Conservation (phyloP, 257 asterid species). For the Fraxinus anomala region DNA sequence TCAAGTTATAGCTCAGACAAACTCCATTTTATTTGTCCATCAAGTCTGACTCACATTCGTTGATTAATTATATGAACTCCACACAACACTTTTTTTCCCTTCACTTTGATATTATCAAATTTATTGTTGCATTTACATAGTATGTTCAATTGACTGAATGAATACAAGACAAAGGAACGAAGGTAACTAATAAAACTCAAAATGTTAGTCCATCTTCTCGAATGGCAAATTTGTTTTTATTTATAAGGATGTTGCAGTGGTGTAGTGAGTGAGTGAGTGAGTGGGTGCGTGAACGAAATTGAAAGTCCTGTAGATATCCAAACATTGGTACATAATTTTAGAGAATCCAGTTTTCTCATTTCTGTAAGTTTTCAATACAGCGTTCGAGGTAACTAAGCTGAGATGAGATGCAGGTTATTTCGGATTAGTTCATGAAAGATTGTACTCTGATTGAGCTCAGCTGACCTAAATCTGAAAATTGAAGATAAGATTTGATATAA, state of each 20-base stretch:
- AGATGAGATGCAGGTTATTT: not conserved
- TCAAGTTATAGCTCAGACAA: not conserved
- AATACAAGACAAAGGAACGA: not conserved
- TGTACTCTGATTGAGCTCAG: not conserved
- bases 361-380: not conserved
- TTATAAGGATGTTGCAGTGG: not conserved
- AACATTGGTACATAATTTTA: not conserved
- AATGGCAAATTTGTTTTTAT: not conserved
- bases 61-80: conserved; percentile 26
- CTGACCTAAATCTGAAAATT: not conserved
- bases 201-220: not conserved
- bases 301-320: not conserved
- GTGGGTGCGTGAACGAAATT: not conserved
- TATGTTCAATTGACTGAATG: not conserved
- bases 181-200: not conserved
- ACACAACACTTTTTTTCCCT: not conserved
- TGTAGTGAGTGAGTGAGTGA: not conserved
- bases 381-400: not conserved
- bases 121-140: not conserved
- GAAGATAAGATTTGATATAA: not conserved
- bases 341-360: not conserved
- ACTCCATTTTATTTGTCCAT: not conserved
- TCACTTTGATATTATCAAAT: not conserved
- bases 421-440: not conserved
- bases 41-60: conserved; percentile 33